These are phyloP conservation scores for Crithidia expoeki DNA, from an alignment of 208 protist species.

Conservation along the genomic window DNA sequence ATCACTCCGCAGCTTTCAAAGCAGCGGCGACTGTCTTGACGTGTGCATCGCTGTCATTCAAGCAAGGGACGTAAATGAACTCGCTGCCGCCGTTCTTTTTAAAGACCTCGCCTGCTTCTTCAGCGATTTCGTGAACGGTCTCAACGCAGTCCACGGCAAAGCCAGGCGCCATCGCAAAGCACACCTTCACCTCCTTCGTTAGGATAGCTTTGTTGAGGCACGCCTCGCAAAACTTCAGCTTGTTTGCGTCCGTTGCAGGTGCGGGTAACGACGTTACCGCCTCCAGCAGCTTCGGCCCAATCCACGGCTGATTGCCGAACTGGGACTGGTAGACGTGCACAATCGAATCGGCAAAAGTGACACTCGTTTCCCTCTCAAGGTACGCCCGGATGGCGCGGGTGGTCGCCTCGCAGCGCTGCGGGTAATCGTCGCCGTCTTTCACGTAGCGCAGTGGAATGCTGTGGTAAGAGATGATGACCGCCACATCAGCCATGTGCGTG, in stretches of 20 bases:
- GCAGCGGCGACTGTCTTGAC: conserved; percentile 22
- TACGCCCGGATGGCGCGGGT: conserved; percentile 18
- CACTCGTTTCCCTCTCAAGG: conserved; percentile 12
- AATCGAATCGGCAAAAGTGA: conserved; percentile 17
- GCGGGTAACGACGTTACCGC: conserved; percentile 27
- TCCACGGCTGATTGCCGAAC: conserved; percentile 54
- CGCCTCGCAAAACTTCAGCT: conserved; percentile 18
- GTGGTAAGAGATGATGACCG: conserved; percentile 55
- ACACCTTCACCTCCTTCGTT: conserved; percentile 17
- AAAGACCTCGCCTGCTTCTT: conserved; percentile 37
- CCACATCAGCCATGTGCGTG: conserved; percentile 8
- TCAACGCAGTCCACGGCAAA: conserved; percentile 57
- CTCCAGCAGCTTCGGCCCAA: conserved; percentile 40
- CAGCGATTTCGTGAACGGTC: conserved; percentile 40
- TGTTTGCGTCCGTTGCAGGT: background rate
- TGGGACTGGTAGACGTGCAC: conserved; percentile 55
- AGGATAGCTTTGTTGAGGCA: conserved; percentile 11
- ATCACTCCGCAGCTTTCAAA: conserved; percentile 8
- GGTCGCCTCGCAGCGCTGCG: conserved; percentile 34
- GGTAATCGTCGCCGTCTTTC: conserved; percentile 42
- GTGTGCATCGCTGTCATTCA: conserved; percentile 47
- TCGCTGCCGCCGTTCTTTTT: conserved; percentile 29
- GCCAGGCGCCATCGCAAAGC: conserved; percentile 41
- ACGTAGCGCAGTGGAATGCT: conserved; percentile 45
- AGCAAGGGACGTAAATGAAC: conserved; percentile 36